Base-by-base conservation (phyloP, 306 rosid genomes). In the Malus domestica region DNA sequence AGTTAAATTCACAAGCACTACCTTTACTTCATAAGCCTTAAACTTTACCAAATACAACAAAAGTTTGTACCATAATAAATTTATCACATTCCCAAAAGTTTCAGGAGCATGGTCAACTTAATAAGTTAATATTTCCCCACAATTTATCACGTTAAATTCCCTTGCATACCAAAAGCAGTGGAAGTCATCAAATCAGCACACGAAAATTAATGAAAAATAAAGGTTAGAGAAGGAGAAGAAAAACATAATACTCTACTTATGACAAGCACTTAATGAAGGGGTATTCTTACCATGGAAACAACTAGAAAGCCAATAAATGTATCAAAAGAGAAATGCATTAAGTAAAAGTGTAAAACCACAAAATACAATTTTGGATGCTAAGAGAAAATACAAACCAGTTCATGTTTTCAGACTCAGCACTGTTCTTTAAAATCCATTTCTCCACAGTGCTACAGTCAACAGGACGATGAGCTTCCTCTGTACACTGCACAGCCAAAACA, bases 381-480 rank as follows among this genome's bases (percentile, higher is more conserved):
- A 72, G 12, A 15, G 35, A 58, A 35, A 22, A 35, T 33, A 52
- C 71, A 46, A 79, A 87, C 96, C 98, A 94, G 76, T 94, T 92
- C 97, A 90, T 94, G 75, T 92, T 94, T 87, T 92, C 97, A 75
- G 98, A 90, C 86, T 92, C 97, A 6, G 97, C 95, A 85, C 92
- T 92, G 79, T 92, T 94, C 92, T 94, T 94, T 90, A 90, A 66
- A 74, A 94, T 84, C 98, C 98, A 94, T 81, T 87, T 90, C 32
- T 83, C 91, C 78, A 92, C 97, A 73, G 98, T 94, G 81, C 86
- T 87, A 78, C 98, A 94, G 77, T 92, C 92, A 42, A 94, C 96
- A 38, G 97, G 98, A 79, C 97, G 98, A 78, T 92, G 98, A 76
- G 93, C 97, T 87, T 94, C 97, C 86, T 92, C 95, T 2, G 92